These are phyloP conservation scores for Akebia trifoliata DNA, from an alignment of 164 flowering plant species.

Conservation along the genomic window DNA sequence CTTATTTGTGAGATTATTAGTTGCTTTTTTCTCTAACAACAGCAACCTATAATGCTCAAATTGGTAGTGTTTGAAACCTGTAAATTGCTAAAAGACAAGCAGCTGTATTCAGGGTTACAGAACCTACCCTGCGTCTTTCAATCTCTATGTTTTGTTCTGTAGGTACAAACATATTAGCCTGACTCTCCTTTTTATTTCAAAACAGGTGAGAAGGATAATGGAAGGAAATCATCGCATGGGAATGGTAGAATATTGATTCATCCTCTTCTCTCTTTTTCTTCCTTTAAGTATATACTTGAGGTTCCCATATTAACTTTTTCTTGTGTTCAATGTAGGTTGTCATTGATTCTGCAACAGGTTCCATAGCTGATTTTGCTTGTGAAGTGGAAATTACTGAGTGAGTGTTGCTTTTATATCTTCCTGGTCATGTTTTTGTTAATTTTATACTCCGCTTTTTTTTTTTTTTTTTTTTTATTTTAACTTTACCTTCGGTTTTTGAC, in stretches of 20 bases:
- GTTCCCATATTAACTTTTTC: conserved; percentile 2
- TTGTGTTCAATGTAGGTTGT: conserved; percentile 48
- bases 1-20: too few relatives aligned
- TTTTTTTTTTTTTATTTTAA: background rate
- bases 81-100: background rate
- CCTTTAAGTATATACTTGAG: conserved; percentile 8
- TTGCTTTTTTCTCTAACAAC: too few relatives aligned
- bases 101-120: background rate
- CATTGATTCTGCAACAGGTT: conserved; percentile 68
- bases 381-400: conserved; percentile 98
- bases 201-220: conserved; percentile 89
- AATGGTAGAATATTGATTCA: conserved; percentile 53
- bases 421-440: background rate
- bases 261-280: conserved; percentile 14
- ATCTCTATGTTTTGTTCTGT: background rate
- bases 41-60: too few relatives aligned
- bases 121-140: background rate
- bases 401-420: conserved; percentile 21
- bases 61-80: too few relatives aligned
- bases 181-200: conserved; percentile 8
- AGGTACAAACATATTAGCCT: background rate
- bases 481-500: too few relatives aligned
- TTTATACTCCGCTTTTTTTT: background rate
- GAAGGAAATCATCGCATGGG: conserved; percentile 98
- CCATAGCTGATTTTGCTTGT: conserved; percentile 83